These are phyloP conservation scores for Hagleromyces aurorensis DNA, from an alignment of 805 yeast species.

Conservation along the genomic window DNA sequence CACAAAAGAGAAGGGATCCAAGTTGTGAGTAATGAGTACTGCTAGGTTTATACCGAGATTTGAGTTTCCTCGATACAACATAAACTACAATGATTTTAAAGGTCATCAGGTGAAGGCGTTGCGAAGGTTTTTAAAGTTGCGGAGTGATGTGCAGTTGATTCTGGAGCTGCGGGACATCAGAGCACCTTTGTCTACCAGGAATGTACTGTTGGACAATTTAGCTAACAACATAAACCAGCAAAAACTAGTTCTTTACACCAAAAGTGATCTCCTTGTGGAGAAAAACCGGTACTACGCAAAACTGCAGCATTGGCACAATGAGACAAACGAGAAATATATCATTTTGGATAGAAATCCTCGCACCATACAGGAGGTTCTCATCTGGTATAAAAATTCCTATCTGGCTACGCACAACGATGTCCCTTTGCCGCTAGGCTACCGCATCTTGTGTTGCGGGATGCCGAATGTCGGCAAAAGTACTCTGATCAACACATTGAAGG, in stretches of 20 bases:
- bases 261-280: slow-evolving; percentile 50
- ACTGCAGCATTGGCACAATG: slow-evolving; percentile 43
- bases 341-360: slow-evolving; percentile 51
- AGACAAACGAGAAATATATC: slow-evolving; percentile 36
- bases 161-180: slow-evolving; percentile 83
- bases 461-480: slow-evolving; percentile 98
- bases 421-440: slow-evolving; percentile 75
- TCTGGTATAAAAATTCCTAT: slow-evolving; percentile 34
- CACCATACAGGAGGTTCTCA: slow-evolving; percentile 42
- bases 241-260: slow-evolving; percentile 56
- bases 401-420: slow-evolving; percentile 34
- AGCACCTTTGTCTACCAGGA: slow-evolving; percentile 81
- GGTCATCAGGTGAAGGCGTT: slow-evolving; percentile 87
- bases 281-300: slow-evolving; percentile 14
- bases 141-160: slow-evolving; percentile 75
- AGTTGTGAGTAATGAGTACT: too few species aligned
- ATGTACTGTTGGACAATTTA: slow-evolving; percentile 65
- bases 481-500: slow-evolving; percentile 64
- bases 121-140: slow-evolving; percentile 51
- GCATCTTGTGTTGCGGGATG: slow-evolving; percentile 81
- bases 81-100: slow-evolving; percentile 70
- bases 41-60: slow-evolving; percentile 58
- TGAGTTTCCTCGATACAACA: slow-evolving; percentile 64
- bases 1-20: too few species aligned
- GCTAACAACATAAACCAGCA: slow-evolving; percentile 38